A percentile compares a stretch with the other conserved stretches of the same genome.
Conservation (phyloP, 306 rosid species). For the Ormosia emarginata region DNA sequence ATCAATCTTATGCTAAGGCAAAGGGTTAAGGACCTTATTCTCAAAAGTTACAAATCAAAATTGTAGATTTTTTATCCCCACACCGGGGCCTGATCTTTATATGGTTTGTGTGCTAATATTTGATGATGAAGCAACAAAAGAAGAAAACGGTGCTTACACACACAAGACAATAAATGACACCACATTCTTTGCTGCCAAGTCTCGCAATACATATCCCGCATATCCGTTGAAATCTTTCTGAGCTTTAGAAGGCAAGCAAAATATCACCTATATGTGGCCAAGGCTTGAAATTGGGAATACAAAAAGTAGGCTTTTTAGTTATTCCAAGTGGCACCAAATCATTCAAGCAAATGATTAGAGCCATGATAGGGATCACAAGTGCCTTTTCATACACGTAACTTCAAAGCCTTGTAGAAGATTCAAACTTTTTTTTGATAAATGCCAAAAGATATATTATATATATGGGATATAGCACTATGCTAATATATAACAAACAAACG, state of each 20-base stretch:
- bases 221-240: conserved; percentile 3
- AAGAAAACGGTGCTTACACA: not conserved
- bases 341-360: conserved; percentile 23
- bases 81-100: not conserved
- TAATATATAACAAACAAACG: not conserved
- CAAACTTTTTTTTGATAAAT: not conserved
- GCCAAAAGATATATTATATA: not conserved
- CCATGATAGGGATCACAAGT: conserved; percentile 1
- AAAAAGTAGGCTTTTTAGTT: conserved; percentile 14
- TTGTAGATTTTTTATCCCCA: conserved; percentile 1
- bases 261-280: not conserved
- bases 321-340: conserved; percentile 16
- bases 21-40: not conserved
- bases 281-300: conserved; percentile 10
- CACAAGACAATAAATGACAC: conserved; percentile 10
- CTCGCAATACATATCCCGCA: conserved; percentile 34
- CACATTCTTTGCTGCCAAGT: conserved; percentile 59
- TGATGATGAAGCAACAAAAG: not conserved
- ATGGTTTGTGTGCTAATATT: conserved; percentile 12
- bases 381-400: conserved; percentile 3
- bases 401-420: not conserved
- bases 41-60: not conserved
- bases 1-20: conserved; percentile 19
- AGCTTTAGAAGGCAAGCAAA: conserved; percentile 64
- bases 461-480: not conserved